These are phyloP conservation scores for Eruca vesicaria DNA, from an alignment of 441 rosid genomes.

Conservation along the genomic window DNA sequence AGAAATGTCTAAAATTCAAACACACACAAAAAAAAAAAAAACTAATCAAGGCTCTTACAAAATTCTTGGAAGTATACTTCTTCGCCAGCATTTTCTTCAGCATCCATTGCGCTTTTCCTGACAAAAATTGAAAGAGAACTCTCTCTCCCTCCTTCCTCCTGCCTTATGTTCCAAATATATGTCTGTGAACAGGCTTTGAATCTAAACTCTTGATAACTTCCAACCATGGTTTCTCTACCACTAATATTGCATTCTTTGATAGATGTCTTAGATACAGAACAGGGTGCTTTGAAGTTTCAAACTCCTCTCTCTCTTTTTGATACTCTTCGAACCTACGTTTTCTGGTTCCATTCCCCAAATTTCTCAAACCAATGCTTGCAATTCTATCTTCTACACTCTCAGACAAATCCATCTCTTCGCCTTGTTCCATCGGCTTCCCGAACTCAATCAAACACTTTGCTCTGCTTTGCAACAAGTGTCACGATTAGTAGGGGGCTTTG, in stretches of 20 bases:
- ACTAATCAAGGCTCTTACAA: background rate
- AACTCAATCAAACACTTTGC: constrained; percentile 87
- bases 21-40: background rate
- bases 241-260: constrained; percentile 70
- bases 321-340: constrained; percentile 56
- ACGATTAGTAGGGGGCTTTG: background rate
- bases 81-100: background rate
- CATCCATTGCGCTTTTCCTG: background rate
- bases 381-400: constrained; percentile 43
- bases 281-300: constrained; percentile 73
- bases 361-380: constrained; percentile 38
- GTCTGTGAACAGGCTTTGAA: constrained; percentile 88
- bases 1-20: background rate
- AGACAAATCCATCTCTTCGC: constrained; percentile 46
- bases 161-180: constrained; percentile 75
- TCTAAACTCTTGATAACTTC: constrained; percentile 75
- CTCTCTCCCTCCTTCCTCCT: background rate
- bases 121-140: background rate
- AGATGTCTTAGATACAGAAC: constrained; percentile 80
- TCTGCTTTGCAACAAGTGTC: constrained; percentile 38
- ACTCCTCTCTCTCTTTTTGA: constrained; percentile 48
- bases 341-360: constrained; percentile 16
- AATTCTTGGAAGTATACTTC: constrained; percentile 1
- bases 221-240: constrained; percentile 94
- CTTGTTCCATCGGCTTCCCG: constrained; percentile 68